Percentiles rank a stretch among this genome's conserved stretches.
Conservation (phyloP, 192 early-diverging fungal genomes). For the Glomus cerebriforme region DNA sequence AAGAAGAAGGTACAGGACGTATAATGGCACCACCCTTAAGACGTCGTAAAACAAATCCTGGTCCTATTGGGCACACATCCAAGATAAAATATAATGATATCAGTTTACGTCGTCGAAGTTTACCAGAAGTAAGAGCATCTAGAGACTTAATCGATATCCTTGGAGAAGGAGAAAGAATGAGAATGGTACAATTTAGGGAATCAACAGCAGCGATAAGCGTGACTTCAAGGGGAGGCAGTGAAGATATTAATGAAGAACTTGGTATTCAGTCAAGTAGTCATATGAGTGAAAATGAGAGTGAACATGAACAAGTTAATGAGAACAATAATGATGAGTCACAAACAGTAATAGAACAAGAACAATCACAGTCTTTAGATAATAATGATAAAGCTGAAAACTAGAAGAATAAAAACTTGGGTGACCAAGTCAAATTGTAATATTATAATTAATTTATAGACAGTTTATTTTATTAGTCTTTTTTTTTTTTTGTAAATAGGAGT, state of each 20-base stretch:
- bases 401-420: too few relatives aligned
- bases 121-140: background rate
- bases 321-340: too few relatives aligned
- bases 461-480: too few relatives aligned
- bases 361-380: too few relatives aligned
- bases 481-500: too few relatives aligned
- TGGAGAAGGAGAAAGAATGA: background rate
- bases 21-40: conserved; percentile 42
- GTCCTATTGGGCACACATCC: conserved; percentile 20
- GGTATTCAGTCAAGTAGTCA: background rate
- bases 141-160: background rate
- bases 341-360: too few relatives aligned
- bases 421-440: too few relatives aligned
- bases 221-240: background rate
- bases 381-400: too few relatives aligned
- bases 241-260: background rate
- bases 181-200: conserved; percentile 15
- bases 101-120: conserved; percentile 8
- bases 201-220: background rate
- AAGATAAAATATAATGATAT: background rate
- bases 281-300: background rate
- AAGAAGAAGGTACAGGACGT: conserved; percentile 30
- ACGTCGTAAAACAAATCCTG: background rate
- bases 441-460: too few relatives aligned
- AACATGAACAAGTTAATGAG: background rate